These are phyloP conservation scores for Penicillium sp. DNA, from an alignment of 2,329 filamentous ascomycete species.

Conservation along the genomic window DNA sequence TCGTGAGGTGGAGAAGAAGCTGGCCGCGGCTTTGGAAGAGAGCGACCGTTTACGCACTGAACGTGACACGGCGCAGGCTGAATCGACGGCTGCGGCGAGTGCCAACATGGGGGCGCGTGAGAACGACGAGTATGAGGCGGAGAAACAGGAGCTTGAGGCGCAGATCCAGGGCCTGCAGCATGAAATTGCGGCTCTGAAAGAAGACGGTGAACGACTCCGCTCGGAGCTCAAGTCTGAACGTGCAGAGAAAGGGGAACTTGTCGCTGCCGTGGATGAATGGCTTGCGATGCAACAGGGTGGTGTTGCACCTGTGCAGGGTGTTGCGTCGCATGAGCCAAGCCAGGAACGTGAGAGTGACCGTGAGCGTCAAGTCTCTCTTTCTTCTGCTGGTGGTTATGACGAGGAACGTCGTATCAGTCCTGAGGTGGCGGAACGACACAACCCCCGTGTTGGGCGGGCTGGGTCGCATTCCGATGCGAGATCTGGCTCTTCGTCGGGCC, in stretches of 20 bases:
- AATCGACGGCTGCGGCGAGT: slow-evolving; percentile 43
- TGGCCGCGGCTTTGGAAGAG: slow-evolving; percentile 63
- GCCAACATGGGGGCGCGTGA: slow-evolving; percentile 39
- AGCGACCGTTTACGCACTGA: slow-evolving; percentile 66
- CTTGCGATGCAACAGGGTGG: slow-evolving; percentile 36
- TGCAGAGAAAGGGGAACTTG: slow-evolving; percentile 43
- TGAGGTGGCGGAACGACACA: slow-evolving; percentile 18
- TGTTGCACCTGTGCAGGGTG: slow-evolving; percentile 4
- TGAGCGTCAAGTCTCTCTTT: slow-evolving; percentile 15
- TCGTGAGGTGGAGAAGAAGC: slow-evolving; percentile 65
- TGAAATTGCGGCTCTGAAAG: slow-evolving; percentile 63
- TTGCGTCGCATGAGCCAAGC: too few relatives aligned
- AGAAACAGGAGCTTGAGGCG: slow-evolving; percentile 64
- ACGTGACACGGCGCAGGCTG: slow-evolving; percentile 60
- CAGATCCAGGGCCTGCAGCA: slow-evolving; percentile 69
- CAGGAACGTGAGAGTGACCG: slow-evolving; percentile 8
- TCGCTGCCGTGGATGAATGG: slow-evolving; percentile 45
- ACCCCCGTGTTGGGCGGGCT: slow-evolving; percentile 19
- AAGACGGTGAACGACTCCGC: slow-evolving; percentile 61
- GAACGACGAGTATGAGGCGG: slow-evolving; percentile 59
- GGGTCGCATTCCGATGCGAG: slow-evolving; percentile 6
- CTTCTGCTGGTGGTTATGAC: slow-evolving; percentile 11
- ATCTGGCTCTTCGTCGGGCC: slow-evolving; percentile 9
- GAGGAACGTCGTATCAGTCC: slow-evolving; percentile 11
- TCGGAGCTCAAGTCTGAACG: slow-evolving; percentile 52